Conservation (phyloP, 2,329 filamentous ascomycete genomes). For the Neocucurbitaria cava region DNA sequence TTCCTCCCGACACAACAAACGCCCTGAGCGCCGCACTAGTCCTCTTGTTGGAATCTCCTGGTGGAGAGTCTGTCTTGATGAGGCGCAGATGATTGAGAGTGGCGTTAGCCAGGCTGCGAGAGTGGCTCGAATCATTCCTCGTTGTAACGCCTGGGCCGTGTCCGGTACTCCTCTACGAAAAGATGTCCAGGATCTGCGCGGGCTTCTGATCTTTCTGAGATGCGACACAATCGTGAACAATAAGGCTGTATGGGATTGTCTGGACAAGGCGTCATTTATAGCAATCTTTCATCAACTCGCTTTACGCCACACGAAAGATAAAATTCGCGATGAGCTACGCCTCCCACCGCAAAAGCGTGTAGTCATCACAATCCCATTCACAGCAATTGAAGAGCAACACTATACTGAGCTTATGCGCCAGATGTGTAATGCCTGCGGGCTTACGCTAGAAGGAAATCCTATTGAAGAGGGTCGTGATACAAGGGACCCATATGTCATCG, state of each 20-base stretch:
- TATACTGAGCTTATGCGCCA: slow-evolving; percentile 78
- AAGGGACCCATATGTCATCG: slow-evolving; percentile 62
- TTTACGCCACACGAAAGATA: slow-evolving; percentile 84
- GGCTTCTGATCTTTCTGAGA: slow-evolving; percentile 79
- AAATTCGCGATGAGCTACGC: slow-evolving; percentile 77
- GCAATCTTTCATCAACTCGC: slow-evolving; percentile 74
- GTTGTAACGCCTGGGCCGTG: slow-evolving; percentile 89
- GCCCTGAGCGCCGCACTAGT: slow-evolving; percentile 71
- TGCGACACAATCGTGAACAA: slow-evolving; percentile 77
- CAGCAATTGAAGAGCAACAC: slow-evolving; percentile 87
- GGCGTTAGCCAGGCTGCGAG: slow-evolving; percentile 83
- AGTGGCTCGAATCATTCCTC: slow-evolving; percentile 79
- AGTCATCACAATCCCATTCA: slow-evolving; percentile 89
- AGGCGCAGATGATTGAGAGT: slow-evolving; percentile 93
- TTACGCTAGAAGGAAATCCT: slow-evolving; percentile 71
- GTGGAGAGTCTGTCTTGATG: slow-evolving; percentile 80
- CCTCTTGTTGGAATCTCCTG: slow-evolving; percentile 82
- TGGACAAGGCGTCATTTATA: slow-evolving; percentile 72
- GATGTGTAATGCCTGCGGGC: slow-evolving; percentile 73
- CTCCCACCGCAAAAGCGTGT: slow-evolving; percentile 85
- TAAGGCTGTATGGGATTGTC: slow-evolving; percentile 69
- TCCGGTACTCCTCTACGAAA: slow-evolving; percentile 89
- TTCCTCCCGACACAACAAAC: slow-evolving; percentile 68
- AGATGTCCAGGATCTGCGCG: slow-evolving; percentile 78
- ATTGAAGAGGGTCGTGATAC: slow-evolving; percentile 68